Conservation (phyloP, 2,329 filamentous ascomycete species). For the Lecanicillium sp. region DNA sequence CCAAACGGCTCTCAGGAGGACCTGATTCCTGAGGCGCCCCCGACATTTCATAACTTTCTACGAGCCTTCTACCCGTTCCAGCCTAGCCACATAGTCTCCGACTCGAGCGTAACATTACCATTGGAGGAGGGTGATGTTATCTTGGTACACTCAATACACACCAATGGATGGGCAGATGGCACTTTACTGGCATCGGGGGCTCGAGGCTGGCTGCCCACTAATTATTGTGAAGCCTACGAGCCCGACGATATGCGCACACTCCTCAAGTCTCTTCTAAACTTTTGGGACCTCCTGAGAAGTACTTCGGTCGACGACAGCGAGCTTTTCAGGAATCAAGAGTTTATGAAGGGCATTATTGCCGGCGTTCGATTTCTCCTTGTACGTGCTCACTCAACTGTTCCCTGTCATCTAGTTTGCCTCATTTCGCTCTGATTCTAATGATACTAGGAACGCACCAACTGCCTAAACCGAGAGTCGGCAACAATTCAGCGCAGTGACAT, state of each 20-base stretch:
- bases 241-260: slow-evolving; percentile 79
- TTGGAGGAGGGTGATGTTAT: slow-evolving; percentile 88
- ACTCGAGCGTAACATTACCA: slow-evolving; percentile 80
- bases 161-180: slow-evolving; percentile 97
- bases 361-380: slow-evolving; percentile 86
- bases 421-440: background rate
- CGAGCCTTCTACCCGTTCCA: slow-evolving; percentile 92
- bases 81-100: slow-evolving; percentile 66
- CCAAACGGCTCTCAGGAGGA: slow-evolving; percentile 62
- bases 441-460: slow-evolving; percentile 74
- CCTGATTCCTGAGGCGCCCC: slow-evolving; percentile 39
- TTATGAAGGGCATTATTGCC: slow-evolving; percentile 88
- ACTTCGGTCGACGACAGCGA: slow-evolving; percentile 67
- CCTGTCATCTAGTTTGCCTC: background rate
- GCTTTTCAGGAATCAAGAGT: slow-evolving; percentile 84
- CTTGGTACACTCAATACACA: slow-evolving; percentile 91
- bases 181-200: slow-evolving; percentile 80
- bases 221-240: slow-evolving; percentile 95
- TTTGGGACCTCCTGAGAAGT: slow-evolving; percentile 84
- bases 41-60: slow-evolving; percentile 87
- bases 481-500: slow-evolving; percentile 68
- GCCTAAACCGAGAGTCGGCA: slow-evolving; percentile 72
- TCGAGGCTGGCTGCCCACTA: slow-evolving; percentile 92
- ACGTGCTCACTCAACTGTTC: too few species aligned
- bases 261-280: slow-evolving; percentile 77